A percentile compares a stretch with the other conserved stretches of the same genome.
Conservation (phyloP, 345 rosid genomes). For the Citrus hindsii region DNA sequence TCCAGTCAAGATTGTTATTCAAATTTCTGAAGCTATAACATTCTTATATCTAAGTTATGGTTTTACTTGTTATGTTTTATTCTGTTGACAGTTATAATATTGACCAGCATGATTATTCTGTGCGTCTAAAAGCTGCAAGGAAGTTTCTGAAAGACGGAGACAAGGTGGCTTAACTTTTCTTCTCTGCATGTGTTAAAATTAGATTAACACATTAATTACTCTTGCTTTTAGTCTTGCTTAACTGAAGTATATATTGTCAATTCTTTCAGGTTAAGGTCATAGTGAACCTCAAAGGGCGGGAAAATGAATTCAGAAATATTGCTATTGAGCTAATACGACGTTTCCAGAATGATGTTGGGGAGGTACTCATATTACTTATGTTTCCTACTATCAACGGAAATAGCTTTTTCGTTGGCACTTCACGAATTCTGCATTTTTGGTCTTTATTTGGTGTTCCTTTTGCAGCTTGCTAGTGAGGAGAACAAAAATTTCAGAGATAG, state of each 20-base stretch:
- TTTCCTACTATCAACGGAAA: not conserved
- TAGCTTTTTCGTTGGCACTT: not conserved
- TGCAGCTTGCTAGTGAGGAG: conserved; percentile 90
- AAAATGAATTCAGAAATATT: conserved; percentile 80
- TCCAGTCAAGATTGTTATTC: conserved; percentile 1
- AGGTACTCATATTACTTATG: conserved; percentile 40
- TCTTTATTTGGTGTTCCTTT: conserved; percentile 13
- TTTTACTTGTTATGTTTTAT: conserved; percentile 13
- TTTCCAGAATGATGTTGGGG: conserved; percentile 86
- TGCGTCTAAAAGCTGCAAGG: conserved; percentile 77
- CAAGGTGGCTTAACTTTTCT: conserved; percentile 52
- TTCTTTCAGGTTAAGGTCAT: conserved; percentile 79
- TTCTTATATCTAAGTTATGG: not conserved
- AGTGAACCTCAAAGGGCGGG: conserved; percentile 90
- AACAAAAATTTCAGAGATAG: conserved; percentile 74
- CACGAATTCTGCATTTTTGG: not conserved
- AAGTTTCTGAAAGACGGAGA: conserved; percentile 90
- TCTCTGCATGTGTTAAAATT: not conserved
- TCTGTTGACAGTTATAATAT: conserved; percentile 68
- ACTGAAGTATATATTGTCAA: conserved; percentile 12
- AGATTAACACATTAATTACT: not conserved
- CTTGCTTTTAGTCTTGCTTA: not conserved
- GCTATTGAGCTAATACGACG: conserved; percentile 84
- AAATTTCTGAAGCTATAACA: not conserved
- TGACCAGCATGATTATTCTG: conserved; percentile 89